Evolutionary conservation across 176 grass and related monocot genomes (phyloP), one percentile per base, ranked within the genome.

Genomic region (Carex myosuroides): DNA sequence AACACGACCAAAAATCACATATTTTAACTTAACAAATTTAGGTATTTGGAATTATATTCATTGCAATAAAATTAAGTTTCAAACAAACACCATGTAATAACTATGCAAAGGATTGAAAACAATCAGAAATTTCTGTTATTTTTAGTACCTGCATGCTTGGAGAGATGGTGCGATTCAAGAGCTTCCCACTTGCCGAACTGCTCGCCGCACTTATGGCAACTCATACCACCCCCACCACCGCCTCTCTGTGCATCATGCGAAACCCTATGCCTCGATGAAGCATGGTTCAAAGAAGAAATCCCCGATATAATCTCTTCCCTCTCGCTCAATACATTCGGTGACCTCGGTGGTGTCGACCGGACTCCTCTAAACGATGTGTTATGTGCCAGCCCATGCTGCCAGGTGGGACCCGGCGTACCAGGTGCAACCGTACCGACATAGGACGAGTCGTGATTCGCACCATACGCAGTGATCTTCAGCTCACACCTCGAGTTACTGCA

Each of bases 401-500:
- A 93, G 20, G 86, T 89, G 3, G 94, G 94, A 0, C 94, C 94
- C 22, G 92, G 96, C 16, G 96, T 98, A 30, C 96, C 96, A 0
- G 96, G 96, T 5, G 88, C 84, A 20, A 98, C 91, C 21, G 89
- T 98, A 79, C 96, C 96, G 8, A 98, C 89, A 79, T 87, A 98
- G 3, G 91, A 89, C 1, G 94, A 94, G 52, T 84, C 79, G 10
- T 83, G 84, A 22, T 33, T 88, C 16, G 78, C 62, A 20, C 92
- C 89, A 65, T 87, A 92, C 5, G 92, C 95, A 14, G 95, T 93
- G 54, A 98, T 98, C 86, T 88, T 95, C 46, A 98, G 91, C 80
- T 98, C 95, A 68, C 95, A 98, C 76, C 93, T 87, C 6, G 95
- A 95, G 83, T 95, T 95, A 86, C 91, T 92, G 91, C 95, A 92